Evolutionary conservation across 768 basidiomycete species (phyloP).

Genomic region (Boletus fagicola): DNA sequence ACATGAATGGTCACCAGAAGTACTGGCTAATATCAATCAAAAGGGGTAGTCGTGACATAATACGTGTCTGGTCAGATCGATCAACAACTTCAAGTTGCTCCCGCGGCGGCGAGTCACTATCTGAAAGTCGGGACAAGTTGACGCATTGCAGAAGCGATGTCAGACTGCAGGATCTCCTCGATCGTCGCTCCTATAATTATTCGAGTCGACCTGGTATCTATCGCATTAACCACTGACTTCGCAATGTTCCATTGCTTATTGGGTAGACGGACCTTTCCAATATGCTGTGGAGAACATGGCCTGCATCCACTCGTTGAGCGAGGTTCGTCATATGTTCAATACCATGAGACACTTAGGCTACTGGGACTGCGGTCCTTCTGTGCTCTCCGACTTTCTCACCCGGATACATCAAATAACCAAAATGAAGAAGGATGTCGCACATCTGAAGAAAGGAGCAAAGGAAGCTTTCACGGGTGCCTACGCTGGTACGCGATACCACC

Average conservation of each 20-base stretch:
- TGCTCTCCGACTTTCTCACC: slow-evolving; percentile 12
- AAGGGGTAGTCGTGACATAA: not conserved
- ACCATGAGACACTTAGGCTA: slow-evolving; percentile 1
- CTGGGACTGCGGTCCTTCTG: slow-evolving; percentile 11
- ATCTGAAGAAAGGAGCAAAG: slow-evolving; percentile 1
- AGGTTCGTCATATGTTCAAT: not conserved
- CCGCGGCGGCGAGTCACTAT: not conserved
- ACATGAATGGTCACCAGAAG: too few relatives aligned
- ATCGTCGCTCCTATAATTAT: slow-evolving; percentile 13
- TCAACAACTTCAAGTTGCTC: not conserved
- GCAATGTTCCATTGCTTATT: not conserved
- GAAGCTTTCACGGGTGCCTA: slow-evolving; percentile 11
- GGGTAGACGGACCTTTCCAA: slow-evolving; percentile 13
- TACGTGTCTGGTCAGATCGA: not conserved
- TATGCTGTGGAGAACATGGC: slow-evolving; percentile 13
- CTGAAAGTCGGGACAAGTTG: too few relatives aligned
- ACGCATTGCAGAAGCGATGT: too few relatives aligned
- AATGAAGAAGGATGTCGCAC: not conserved
- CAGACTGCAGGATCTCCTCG: slow-evolving; percentile 4
- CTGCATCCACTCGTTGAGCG: not conserved
- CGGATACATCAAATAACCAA: not conserved
- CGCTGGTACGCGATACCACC: slow-evolving; percentile 4
- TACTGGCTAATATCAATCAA: not conserved
- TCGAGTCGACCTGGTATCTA: slow-evolving; percentile 11
- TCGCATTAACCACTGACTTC: not conserved